Percentiles rank a stretch among this genome's conserved stretches.
These are phyloP conservation scores for Fusarium sambucinum DNA, from an alignment of 2,329 filamentous ascomycete species.

Conservation along the genomic window DNA sequence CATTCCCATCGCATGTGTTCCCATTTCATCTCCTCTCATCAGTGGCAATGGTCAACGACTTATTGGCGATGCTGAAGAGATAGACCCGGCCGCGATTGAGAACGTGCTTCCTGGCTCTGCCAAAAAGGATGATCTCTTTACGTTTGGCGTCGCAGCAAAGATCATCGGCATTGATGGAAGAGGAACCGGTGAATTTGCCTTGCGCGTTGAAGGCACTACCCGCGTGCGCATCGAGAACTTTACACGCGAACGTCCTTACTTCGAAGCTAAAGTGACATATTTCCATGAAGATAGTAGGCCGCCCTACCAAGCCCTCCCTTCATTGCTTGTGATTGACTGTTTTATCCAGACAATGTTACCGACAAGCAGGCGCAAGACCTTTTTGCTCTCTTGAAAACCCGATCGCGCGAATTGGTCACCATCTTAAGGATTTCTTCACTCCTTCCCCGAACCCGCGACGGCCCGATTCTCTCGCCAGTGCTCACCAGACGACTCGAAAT, in stretches of 20 bases:
- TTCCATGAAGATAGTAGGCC: slow-evolving; percentile 76
- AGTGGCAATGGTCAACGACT: slow-evolving; percentile 80
- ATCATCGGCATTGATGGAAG: slow-evolving; percentile 83
- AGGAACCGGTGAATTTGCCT: slow-evolving; percentile 79
- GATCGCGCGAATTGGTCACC: slow-evolving; percentile 87
- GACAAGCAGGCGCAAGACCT: slow-evolving; percentile 75
- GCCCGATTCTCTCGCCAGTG: slow-evolving; percentile 80
- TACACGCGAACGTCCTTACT: slow-evolving; percentile 82
- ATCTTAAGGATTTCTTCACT: slow-evolving; percentile 87
- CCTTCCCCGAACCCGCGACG: slow-evolving; percentile 75
- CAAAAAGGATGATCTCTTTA: slow-evolving; percentile 80
- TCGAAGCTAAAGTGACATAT: slow-evolving; percentile 82
- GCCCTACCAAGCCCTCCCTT: neutral
- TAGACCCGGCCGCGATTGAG: slow-evolving; percentile 57
- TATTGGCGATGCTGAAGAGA: slow-evolving; percentile 72
- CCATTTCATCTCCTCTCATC: slow-evolving; percentile 80
- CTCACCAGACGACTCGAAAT: slow-evolving; percentile 87
- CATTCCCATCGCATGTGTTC: slow-evolving; percentile 88
- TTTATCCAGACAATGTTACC: slow-evolving; percentile 47
- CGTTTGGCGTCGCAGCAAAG: slow-evolving; percentile 83
- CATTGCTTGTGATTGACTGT: slow-evolving; percentile 21
- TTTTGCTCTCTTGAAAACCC: slow-evolving; percentile 84
- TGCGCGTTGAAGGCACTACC: slow-evolving; percentile 87
- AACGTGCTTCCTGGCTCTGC: slow-evolving; percentile 70
- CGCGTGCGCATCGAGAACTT: slow-evolving; percentile 76